Conservation (phyloP, 805 yeast species). For the Tetrapisispora phaffii region DNA sequence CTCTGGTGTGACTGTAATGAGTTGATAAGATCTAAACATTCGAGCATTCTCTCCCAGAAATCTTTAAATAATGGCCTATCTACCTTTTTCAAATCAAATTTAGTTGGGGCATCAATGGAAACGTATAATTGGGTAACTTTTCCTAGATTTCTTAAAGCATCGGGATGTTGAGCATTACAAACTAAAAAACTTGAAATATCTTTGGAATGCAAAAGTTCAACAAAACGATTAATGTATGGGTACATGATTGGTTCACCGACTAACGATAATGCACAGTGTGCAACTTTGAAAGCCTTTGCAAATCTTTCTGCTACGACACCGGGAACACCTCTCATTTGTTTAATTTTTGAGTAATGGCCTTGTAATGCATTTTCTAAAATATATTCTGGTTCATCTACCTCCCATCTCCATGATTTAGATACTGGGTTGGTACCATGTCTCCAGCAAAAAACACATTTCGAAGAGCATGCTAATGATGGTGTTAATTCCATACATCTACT, state of each 20-base stretch:
- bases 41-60: conserved; percentile 81
- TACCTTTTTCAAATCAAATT: conserved; percentile 64
- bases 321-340: conserved; percentile 92
- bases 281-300: conserved; percentile 80
- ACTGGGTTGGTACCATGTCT: conserved; percentile 96
- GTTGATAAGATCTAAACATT: conserved; percentile 69
- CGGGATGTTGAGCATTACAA: conserved; percentile 95
- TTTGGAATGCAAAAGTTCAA: conserved; percentile 67
- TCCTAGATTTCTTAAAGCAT: conserved; percentile 53
- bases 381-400: conserved; percentile 78
- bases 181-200: conserved; percentile 81
- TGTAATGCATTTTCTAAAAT: conserved; percentile 76
- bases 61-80: conserved; percentile 85
- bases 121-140: conserved; percentile 88
- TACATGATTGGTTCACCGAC: conserved; percentile 95
- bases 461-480: conserved; percentile 86
- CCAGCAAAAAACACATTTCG: conserved; percentile 95
- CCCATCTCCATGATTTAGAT: conserved; percentile 95
- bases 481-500: conserved; percentile 95
- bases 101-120: conserved; percentile 89
- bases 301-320: conserved; percentile 86
- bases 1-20: conserved; percentile 73
- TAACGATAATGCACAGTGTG: conserved; percentile 83
- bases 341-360: conserved; percentile 86
- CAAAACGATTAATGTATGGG: conserved; percentile 81